These are phyloP conservation scores for Chytriomyces hyalinus DNA, from an alignment of 192 early-diverging fungal species.

Conservation along the genomic window DNA sequence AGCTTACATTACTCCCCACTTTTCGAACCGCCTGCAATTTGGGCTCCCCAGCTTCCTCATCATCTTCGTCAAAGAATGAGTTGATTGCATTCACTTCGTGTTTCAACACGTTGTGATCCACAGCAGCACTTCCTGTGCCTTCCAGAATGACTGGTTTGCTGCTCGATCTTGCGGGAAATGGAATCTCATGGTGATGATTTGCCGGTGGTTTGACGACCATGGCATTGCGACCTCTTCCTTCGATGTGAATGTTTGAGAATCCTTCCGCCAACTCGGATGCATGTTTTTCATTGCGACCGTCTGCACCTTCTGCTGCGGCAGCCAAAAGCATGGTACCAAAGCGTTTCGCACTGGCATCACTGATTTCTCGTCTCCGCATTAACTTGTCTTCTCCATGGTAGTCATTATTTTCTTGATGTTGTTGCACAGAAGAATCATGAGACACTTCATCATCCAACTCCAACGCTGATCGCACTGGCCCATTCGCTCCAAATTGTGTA, in stretches of 20 bases:
- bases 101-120: background rate
- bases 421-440: too few relatives aligned
- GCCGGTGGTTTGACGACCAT: background rate
- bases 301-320: background rate
- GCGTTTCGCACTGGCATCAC: background rate
- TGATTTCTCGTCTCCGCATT: background rate
- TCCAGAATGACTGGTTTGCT: background rate
- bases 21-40: background rate
- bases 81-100: slow-evolving; percentile 19
- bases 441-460: background rate
- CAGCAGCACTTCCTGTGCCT: background rate
- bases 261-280: background rate
- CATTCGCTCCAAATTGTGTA: slow-evolving; percentile 18
- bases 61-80: slow-evolving; percentile 18
- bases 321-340: background rate
- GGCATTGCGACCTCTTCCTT: background rate
- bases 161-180: slow-evolving; percentile 9
- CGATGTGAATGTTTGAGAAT: background rate
- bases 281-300: background rate
- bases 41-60: slow-evolving; percentile 10
- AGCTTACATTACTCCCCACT: background rate
- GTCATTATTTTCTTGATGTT: background rate
- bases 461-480: slow-evolving; percentile 9
- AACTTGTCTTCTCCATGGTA: slow-evolving; percentile 14
- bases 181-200: background rate